Evolutionary conservation across 2,329 filamentous ascomycete genomes (phyloP), one percentile per base, ranked within the genome.

Genomic region (Nigrospora osmanthi): DNA sequence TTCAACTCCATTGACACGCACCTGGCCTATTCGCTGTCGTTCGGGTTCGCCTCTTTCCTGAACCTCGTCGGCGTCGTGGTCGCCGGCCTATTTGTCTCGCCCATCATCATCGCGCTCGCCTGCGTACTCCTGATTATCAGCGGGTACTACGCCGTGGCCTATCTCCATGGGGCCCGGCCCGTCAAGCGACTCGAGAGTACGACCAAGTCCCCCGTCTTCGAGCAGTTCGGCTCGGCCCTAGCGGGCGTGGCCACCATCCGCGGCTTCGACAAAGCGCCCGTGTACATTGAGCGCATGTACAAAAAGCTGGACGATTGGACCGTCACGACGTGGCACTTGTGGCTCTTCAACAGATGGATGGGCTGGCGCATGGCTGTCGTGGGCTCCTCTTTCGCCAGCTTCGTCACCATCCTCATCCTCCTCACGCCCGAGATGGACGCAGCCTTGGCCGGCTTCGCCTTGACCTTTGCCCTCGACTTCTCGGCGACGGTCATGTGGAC

Each of bases 331-430:
- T 85, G 80, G 71, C 76, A 87, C 54, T 66, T 85, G 42, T 85
- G 79, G 76, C 70, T 86, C 2, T 83, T 87, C 59, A 87, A 87
- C 58, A 75, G 85, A 31, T 91, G 87, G 87, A 77, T 91, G 66
- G 77, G 79, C 23, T 82, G 85, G 65, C 77, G 86, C 5, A 83
- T 90, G 76, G 72, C 77, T 15, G 58, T 85, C 13, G 70, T 89
- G 3, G 86, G 85, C 3, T 81, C 81, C 2, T 53, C 81, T 15
- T 91, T 90, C 60, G 75, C 83, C 4, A 75, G 77, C 0, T 66
- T 81, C 17, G 81, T 87, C 4, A 80, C 83, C 0, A 67, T 75
- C 3, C 67, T 88, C 15, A 79, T 89, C 35, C 72, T 88, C 30
- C 58, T 75, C 2, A 75, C 78, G 4, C 73, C 74, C 0, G 66